Evolutionary conservation across 2,329 filamentous ascomycete species (phyloP), one percentile per base, ranked within the genome.

Genomic region (Colletotrichum musae): DNA sequence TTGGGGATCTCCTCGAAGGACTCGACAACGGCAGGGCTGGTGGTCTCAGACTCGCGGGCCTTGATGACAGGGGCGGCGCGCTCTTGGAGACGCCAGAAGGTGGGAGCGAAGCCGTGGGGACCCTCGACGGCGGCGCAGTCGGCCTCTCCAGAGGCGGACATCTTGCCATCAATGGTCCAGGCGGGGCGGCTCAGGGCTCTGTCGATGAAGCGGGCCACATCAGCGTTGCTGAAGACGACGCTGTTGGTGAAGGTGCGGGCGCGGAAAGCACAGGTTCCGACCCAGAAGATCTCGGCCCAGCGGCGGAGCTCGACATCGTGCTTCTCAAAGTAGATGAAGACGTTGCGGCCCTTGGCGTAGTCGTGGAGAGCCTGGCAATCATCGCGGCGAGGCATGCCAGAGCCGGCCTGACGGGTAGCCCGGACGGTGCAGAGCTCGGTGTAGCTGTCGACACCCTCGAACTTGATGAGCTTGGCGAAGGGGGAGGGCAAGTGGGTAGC

Each of bases 331-430:
- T 51, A 66, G 26, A 69, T 18, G 2, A 57, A n/a, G 16, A 54
- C 54, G 2, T 58, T 41, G 13, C 52, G 16, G 5, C 6, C 15
- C 32, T 66, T 36, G 36, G 51, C 5, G 9, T 47, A 66, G 26
- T 69, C 66, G 26, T 57, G 45, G 16, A 69, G 66, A 9, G 66
- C 56, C 24, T 69, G 62, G 26, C 66, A 69, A 6, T 69, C 62
- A 21, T 66, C 43, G n/a, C 62, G 66, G 43, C 50, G 66, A 43
- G 66, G 62, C 12, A 28, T 39, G 21, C 43, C 54, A 24, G 36
- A 18, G 36, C 51, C 51, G 7, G 6, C 62, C 24, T 12, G 53
- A 24, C 56, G 24, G 16, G 48, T 66, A 16, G 43, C 50, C 3
- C 50, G 54, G 10, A 60, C 51, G 16, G 61, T 56, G 54, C 66